These are phyloP conservation scores for Trematosphaeria pertusa DNA, from an alignment of 2,329 filamentous ascomycete genomes.

Conservation along the genomic window DNA sequence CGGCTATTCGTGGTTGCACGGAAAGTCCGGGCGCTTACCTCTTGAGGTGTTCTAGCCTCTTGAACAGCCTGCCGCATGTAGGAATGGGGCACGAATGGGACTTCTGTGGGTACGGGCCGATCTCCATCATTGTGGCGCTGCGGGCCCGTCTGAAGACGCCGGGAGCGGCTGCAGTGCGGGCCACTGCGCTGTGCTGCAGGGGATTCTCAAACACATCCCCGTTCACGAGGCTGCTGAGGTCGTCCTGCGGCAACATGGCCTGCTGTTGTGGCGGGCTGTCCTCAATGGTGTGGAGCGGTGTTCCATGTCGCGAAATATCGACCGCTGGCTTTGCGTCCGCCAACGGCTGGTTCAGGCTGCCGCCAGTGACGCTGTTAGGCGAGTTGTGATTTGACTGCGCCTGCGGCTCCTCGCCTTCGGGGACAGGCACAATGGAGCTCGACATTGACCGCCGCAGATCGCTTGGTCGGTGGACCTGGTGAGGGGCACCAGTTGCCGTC, in stretches of 20 bases:
- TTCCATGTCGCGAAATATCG: slow-evolving; percentile 86
- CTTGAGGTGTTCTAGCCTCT: slow-evolving; percentile 98
- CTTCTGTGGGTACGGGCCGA: slow-evolving; percentile 95
- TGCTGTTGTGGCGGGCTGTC: slow-evolving; percentile 80
- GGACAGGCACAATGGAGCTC: slow-evolving; percentile 80
- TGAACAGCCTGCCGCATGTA: slow-evolving; percentile 95
- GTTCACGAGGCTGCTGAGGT: slow-evolving; percentile 61
- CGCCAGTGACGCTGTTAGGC: slow-evolving; percentile 74
- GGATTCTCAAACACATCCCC: slow-evolving; percentile 50
- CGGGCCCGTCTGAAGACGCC: slow-evolving; percentile 87
- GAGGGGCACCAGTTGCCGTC: slow-evolving; percentile 61
- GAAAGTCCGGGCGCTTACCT: slow-evolving; percentile 71
- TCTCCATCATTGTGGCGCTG: slow-evolving; percentile 94
- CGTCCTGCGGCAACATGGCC: slow-evolving; percentile 71
- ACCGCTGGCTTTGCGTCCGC: slow-evolving; percentile 76
- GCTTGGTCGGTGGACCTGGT: slow-evolving; percentile 78
- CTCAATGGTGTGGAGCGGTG: slow-evolving; percentile 84
- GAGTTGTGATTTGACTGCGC: slow-evolving; percentile 72
- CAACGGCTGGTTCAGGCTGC: slow-evolving; percentile 62
- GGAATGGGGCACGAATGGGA: slow-evolving; percentile 99
- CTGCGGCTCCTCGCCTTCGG: slow-evolving; percentile 73
- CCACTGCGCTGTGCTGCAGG: slow-evolving; percentile 64
- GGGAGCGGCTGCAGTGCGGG: slow-evolving; percentile 65
- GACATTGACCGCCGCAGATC: slow-evolving; percentile 92
- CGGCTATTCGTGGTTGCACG: slow-evolving; percentile 54